These are phyloP conservation scores for Backusella psychrophila DNA, from an alignment of 192 early-diverging fungal genomes.

Conservation along the genomic window DNA sequence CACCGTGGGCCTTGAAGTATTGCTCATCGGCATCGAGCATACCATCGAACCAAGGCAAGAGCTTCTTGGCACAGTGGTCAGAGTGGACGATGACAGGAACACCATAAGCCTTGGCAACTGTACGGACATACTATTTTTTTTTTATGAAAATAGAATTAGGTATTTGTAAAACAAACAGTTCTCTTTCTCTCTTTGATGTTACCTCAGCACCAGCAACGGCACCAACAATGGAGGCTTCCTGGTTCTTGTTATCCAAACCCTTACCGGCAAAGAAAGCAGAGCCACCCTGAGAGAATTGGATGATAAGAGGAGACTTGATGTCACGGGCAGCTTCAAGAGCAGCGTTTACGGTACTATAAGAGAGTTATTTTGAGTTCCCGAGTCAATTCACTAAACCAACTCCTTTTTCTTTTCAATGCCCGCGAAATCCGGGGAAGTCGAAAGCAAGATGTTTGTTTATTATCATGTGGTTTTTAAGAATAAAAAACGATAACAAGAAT, in stretches of 20 bases:
- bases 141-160: background rate
- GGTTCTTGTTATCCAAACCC: constrained; percentile 85
- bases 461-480: constrained; percentile 1
- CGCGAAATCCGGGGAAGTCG: background rate
- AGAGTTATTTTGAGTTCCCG: constrained; percentile 2
- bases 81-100: constrained; percentile 78
- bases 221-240: constrained; percentile 87
- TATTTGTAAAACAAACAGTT: background rate
- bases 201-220: constrained; percentile 85
- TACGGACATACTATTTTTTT: constrained; percentile 28
- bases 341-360: constrained; percentile 77
- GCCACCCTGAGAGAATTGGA: constrained; percentile 96
- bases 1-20: constrained; percentile 90
- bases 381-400: background rate
- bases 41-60: constrained; percentile 92
- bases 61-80: constrained; percentile 97
- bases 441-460: background rate
- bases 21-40: constrained; percentile 94
- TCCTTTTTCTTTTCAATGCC: constrained; percentile 4
- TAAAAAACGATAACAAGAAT: background rate
- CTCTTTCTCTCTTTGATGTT: background rate
- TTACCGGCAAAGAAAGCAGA: constrained; percentile 92
- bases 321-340: constrained; percentile 94
- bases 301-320: constrained; percentile 89
- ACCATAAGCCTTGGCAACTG: constrained; percentile 35